Conservation (phyloP, 108 stramenopile species). For the Skeletonema menzelii region DNA sequence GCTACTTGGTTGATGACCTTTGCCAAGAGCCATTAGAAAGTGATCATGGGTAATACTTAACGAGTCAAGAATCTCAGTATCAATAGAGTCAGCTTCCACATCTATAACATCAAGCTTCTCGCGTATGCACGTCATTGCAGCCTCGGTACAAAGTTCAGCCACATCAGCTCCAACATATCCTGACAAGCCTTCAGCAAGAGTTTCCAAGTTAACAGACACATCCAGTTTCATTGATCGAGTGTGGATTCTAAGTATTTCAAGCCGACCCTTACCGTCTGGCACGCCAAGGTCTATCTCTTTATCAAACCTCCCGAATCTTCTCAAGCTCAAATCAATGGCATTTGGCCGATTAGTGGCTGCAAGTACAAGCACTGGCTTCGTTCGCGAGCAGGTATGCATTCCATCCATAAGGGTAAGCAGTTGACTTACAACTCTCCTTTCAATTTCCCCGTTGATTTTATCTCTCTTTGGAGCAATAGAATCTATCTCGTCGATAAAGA, state of each 20-base stretch:
- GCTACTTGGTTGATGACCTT: constrained; percentile 23
- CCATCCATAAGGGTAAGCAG: constrained; percentile 97
- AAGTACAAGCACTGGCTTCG: constrained; percentile 82
- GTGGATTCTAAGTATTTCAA: constrained; percentile 92
- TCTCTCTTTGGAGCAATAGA: constrained; percentile 96
- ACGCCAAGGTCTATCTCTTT: constrained; percentile 91
- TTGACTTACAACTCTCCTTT: constrained; percentile 98
- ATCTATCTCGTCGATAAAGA: constrained; percentile 99
- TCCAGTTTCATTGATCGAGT: constrained; percentile 73
- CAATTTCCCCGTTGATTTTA: constrained; percentile 85
- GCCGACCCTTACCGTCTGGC: constrained; percentile 92
- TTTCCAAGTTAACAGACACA: constrained; percentile 64
- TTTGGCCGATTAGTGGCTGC: constrained; percentile 95
- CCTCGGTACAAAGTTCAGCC: constrained; percentile 97
- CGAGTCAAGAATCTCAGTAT: constrained; percentile 87
- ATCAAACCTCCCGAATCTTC: constrained; percentile 92
- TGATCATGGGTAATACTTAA: constrained; percentile 76
- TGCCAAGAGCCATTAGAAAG: constrained; percentile 80
- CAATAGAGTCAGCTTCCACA: constrained; percentile 77
- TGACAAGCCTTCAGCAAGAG: constrained; percentile 84
- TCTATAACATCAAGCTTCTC: constrained; percentile 82
- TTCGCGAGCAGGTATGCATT: constrained; percentile 75
- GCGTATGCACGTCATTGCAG: constrained; percentile 92
- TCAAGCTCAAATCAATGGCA: constrained; percentile 91
- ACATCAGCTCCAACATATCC: constrained; percentile 97